These are phyloP conservation scores for Phaffia australis DNA, from an alignment of 768 basidiomycete genomes.

Conservation along the genomic window DNA sequence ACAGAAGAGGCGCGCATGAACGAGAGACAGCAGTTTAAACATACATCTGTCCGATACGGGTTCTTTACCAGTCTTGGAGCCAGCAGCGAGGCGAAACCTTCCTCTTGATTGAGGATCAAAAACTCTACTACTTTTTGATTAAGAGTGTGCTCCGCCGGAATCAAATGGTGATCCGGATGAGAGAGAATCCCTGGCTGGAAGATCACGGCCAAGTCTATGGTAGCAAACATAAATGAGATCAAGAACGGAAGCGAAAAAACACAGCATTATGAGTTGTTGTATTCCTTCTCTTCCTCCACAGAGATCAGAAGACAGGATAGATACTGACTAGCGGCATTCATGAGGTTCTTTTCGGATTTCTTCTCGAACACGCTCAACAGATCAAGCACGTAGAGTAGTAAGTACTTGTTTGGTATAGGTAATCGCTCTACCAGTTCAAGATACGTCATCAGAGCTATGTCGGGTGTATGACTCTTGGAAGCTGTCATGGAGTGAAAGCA, in stretches of 20 bases:
- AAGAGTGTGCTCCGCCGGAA: conserved; percentile 70
- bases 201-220: conserved; percentile 81
- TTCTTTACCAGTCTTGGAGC: conserved; percentile 19
- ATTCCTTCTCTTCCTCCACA: neutral
- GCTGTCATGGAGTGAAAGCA: conserved; percentile 51
- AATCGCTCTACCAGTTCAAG: conserved; percentile 71
- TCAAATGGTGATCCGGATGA: conserved; percentile 75
- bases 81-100: conserved; percentile 53
- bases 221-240: conserved; percentile 14
- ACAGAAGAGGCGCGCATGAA: neutral
- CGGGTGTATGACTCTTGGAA: conserved; percentile 45
- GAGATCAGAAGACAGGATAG: neutral
- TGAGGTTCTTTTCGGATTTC: conserved; percentile 82
- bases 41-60: conserved; percentile 19
- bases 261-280: neutral
- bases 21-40: neutral
- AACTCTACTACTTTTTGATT: conserved; percentile 89
- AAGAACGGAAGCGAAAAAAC: neutral
- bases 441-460: conserved; percentile 65
- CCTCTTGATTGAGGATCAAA: conserved; percentile 89
- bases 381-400: conserved; percentile 94
- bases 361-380: conserved; percentile 87
- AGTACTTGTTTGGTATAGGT: conserved; percentile 82
- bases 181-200: conserved; percentile 92
- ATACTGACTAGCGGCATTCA: conserved; percentile 81